Conservation (phyloP, 164 flowering plant species). For the Kalanchoe fedtschenkoi region DNA sequence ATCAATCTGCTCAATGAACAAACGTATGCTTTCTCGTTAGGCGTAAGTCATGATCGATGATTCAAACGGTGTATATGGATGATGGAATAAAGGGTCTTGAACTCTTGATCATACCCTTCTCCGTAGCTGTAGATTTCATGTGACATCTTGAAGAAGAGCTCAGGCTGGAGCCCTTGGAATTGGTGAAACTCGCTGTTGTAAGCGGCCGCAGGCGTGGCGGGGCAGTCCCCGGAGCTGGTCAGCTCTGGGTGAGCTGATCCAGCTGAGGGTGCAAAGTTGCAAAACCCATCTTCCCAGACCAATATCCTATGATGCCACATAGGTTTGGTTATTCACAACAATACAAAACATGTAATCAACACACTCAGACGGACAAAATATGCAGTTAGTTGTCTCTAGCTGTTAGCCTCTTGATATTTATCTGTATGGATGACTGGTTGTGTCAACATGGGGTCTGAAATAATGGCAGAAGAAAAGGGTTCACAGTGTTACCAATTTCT, state of each 20-base stretch:
- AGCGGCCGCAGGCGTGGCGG: too few relatives aligned
- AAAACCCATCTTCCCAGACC: conserved; percentile 97
- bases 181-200: conserved; percentile 46
- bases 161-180: conserved; percentile 80
- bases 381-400: too few relatives aligned
- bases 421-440: not conserved
- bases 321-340: not conserved
- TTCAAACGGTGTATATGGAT: too few relatives aligned
- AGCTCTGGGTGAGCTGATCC: conserved; percentile 44
- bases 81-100: too few relatives aligned
- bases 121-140: conserved; percentile 99
- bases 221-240: conserved; percentile 28
- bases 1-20: conserved; percentile 77
- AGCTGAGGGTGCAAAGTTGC: conserved; percentile 80
- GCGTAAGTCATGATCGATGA: too few relatives aligned
- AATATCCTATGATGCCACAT: conserved; percentile 75
- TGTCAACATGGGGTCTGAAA: not conserved
- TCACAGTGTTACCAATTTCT: conserved; percentile 66
- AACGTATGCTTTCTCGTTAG: too few relatives aligned
- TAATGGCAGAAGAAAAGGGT: not conserved
- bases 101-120: conserved; percentile 60
- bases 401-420: too few relatives aligned
- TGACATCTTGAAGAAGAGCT: conserved; percentile 97
- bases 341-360: not conserved
- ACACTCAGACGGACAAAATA: not conserved